Conservation (phyloP, 176 grass and related monocot genomes). For the Saccharum officinarum region DNA sequence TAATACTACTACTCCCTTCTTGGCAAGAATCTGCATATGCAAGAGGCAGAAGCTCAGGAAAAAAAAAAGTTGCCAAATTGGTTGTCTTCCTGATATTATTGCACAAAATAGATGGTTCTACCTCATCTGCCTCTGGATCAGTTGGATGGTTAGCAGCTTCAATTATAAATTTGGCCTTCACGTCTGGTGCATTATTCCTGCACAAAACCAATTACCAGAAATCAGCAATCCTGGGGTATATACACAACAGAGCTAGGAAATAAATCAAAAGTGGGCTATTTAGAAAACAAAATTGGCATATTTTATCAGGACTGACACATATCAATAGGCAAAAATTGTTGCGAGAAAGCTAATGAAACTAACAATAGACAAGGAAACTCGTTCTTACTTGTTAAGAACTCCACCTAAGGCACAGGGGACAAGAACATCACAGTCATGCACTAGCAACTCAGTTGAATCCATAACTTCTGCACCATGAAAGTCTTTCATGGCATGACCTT, state of each 20-base stretch:
- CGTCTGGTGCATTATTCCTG: slow-evolving; percentile 86
- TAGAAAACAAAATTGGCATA: neutral
- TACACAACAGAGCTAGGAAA: neutral
- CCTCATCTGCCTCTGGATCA: slow-evolving; percentile 98
- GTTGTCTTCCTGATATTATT: neutral
- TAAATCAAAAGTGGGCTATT: neutral
- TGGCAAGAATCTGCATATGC: slow-evolving; percentile 66
- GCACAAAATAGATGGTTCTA: slow-evolving; percentile 18
- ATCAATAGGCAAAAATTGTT: neutral
- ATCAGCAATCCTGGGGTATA: slow-evolving; percentile 17
- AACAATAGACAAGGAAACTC: neutral
- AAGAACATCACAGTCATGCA: slow-evolving; percentile 90
- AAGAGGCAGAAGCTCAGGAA: slow-evolving; percentile 11
- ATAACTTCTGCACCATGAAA: slow-evolving; percentile 66
- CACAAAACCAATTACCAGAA: slow-evolving; percentile 21
- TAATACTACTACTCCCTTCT: slow-evolving; percentile 82
- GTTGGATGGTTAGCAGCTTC: slow-evolving; percentile 98
- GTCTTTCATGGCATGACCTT: slow-evolving; percentile 63
- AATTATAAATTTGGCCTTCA: slow-evolving; percentile 94
- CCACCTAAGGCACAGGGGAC: slow-evolving; percentile 88
- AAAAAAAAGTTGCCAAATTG: neutral
- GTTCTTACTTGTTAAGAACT: slow-evolving; percentile 76
- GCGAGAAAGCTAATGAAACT: neutral
- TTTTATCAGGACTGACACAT: neutral
- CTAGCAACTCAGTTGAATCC: slow-evolving; percentile 64